phyloP scores from a whole-genome alignment of 2,329 filamentous ascomycete genomes.

The Scleromitrula shiraiana region DNA sequence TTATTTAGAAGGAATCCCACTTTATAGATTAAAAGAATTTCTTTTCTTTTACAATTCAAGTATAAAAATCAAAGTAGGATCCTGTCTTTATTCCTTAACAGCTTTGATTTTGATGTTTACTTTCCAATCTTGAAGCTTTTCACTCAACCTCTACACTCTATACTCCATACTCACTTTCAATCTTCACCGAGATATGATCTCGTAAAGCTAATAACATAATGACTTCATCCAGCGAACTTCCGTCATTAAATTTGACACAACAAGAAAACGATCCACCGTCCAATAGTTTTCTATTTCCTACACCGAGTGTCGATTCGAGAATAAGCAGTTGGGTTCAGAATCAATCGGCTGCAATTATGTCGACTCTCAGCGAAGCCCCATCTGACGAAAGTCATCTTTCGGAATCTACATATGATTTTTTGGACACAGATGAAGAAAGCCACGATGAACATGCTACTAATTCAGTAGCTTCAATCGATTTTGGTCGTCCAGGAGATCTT shows the following conservation, averaged over 20 bases:
- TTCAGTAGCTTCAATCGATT: conserved; percentile 30
- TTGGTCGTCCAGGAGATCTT: conserved; percentile 29
- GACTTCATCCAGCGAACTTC: conserved; percentile 21
- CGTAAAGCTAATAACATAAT: conserved; percentile 29
- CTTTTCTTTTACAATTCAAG: background rate
- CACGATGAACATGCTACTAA: conserved; percentile 29
- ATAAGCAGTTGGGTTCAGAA: conserved; percentile 26
- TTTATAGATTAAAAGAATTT: too few species aligned
- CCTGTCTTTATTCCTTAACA: background rate
- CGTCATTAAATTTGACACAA: conserved; percentile 12
- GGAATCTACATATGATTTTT: conserved; percentile 30
- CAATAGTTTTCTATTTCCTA: conserved; percentile 21
- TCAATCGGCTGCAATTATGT: conserved; percentile 23
- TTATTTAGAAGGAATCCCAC: background rate
- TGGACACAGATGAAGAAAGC: conserved; percentile 30
- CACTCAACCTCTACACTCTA: background rate
- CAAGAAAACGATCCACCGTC: conserved; percentile 13
- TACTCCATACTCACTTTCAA: background rate
- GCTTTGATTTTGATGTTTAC: too few species aligned
- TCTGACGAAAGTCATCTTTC: conserved; percentile 27
- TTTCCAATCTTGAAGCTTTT: background rate
- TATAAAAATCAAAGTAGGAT: background rate
- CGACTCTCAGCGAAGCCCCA: conserved; percentile 21
- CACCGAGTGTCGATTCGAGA: conserved; percentile 22
- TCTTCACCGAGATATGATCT: conserved; percentile 1